phyloP scores from a whole-genome alignment of 1,284 basidiomycete species.

The Ganoderma sinense region DNA sequence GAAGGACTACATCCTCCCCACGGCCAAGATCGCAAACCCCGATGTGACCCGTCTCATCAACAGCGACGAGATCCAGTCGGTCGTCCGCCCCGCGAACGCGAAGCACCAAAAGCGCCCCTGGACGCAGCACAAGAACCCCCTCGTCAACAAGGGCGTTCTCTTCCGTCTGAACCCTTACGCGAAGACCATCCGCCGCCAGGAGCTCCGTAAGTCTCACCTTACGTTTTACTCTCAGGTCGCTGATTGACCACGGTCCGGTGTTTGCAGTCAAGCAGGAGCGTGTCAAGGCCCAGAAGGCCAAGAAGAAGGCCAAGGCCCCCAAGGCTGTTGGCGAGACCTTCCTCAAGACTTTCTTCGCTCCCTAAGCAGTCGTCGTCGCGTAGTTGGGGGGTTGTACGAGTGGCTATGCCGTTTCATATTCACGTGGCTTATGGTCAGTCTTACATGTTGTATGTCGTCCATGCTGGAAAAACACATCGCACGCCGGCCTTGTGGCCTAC shows the following conservation, averaged over 20 bases:
- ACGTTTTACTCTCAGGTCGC: neutral
- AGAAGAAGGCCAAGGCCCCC: slow-evolving; percentile 67
- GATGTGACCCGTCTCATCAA: slow-evolving; percentile 99
- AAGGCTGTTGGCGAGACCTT: slow-evolving; percentile 85
- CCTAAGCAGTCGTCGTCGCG: slow-evolving; percentile 56
- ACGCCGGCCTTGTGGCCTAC: neutral
- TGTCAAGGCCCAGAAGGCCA: slow-evolving; percentile 67
- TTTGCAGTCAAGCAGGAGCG: slow-evolving; percentile 83
- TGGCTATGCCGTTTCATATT: slow-evolving; percentile 31
- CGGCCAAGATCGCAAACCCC: slow-evolving; percentile 96
- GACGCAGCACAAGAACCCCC: slow-evolving; percentile 99
- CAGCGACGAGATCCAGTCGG: slow-evolving; percentile 95
- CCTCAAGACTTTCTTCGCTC: slow-evolving; percentile 86
- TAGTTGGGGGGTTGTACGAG: slow-evolving; percentile 25
- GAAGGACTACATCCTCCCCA: slow-evolving; percentile 93
- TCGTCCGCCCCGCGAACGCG: slow-evolving; percentile 87
- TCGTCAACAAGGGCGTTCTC: slow-evolving; percentile 94
- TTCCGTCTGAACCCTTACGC: slow-evolving; percentile 99
- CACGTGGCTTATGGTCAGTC: slow-evolving; percentile 33
- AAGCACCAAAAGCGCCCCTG: slow-evolving; percentile 91
- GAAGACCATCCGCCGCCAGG: slow-evolving; percentile 90
- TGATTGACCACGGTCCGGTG: neutral
- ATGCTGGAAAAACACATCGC: slow-evolving; percentile 28
- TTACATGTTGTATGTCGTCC: slow-evolving; percentile 38
- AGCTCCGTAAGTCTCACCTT: slow-evolving; percentile 69